These are phyloP conservation scores for Byssochlamys sp. DNA, from an alignment of 2,329 filamentous ascomycete genomes.

Conservation along the genomic window DNA sequence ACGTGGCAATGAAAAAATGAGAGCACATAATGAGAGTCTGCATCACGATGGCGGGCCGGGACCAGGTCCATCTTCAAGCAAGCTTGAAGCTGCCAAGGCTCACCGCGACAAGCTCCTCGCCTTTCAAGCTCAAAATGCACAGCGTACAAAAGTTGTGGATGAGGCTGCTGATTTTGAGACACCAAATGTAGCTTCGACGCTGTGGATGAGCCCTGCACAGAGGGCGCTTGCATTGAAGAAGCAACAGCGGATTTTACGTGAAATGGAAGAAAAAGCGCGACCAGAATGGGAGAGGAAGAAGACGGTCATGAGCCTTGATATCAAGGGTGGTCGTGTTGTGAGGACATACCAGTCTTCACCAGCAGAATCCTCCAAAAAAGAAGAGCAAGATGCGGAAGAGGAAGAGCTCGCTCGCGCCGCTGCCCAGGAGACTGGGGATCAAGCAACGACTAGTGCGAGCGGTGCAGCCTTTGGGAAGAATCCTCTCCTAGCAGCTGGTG, in stretches of 20 bases:
- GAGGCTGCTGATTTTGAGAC: constrained; percentile 69
- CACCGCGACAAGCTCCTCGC: constrained; percentile 71
- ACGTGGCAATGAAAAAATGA: constrained; percentile 76
- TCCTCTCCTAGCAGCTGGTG: constrained; percentile 34
- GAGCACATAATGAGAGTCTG: constrained; percentile 56
- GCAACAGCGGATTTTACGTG: constrained; percentile 72
- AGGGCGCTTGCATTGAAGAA: constrained; percentile 72
- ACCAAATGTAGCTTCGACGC: constrained; percentile 51
- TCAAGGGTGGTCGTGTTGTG: constrained; percentile 67
- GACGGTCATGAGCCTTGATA: constrained; percentile 75
- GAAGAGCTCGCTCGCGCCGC: constrained; percentile 7
- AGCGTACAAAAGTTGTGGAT: constrained; percentile 73
- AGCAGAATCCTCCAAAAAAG: constrained; percentile 14
- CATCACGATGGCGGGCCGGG: constrained; percentile 28
- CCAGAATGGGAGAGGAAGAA: constrained; percentile 83
- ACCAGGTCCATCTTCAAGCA: constrained; percentile 35
- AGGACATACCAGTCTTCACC: constrained; percentile 35
- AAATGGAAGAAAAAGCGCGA: constrained; percentile 75
- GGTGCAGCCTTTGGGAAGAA: constrained; percentile 35
- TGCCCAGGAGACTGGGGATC: constrained; percentile 9
- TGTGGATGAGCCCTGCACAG: constrained; percentile 79
- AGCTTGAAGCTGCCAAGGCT: constrained; percentile 59
- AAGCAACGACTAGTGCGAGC: constrained; percentile 7
- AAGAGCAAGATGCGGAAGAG: constrained; percentile 9
- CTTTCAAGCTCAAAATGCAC: constrained; percentile 79